These are phyloP conservation scores for Nidularia sp. DNA, from an alignment of 768 basidiomycete genomes.

Conservation along the genomic window DNA sequence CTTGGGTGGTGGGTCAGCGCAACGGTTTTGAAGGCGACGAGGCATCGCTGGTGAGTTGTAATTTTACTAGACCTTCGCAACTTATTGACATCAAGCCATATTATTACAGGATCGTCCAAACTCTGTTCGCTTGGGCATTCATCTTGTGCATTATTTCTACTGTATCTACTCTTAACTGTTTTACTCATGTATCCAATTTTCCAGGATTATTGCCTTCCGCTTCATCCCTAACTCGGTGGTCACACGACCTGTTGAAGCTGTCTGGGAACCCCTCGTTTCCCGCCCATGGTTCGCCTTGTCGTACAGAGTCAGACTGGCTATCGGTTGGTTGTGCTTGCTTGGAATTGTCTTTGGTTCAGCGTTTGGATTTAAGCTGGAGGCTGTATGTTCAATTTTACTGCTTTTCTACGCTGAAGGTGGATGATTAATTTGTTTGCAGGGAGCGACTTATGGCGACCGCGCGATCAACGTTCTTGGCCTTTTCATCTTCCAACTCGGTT, in stretches of 20 bases:
- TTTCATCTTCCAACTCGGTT: slow-evolving; percentile 72
- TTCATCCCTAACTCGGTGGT: slow-evolving; percentile 73
- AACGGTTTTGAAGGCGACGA: slow-evolving; percentile 61
- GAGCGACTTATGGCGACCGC: slow-evolving; percentile 69
- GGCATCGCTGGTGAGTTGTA: slow-evolving; percentile 64
- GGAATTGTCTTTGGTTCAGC: slow-evolving; percentile 83
- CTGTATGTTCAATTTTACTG: slow-evolving; percentile 35
- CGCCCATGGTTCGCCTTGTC: slow-evolving; percentile 62
- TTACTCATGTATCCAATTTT: neutral
- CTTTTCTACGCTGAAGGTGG: slow-evolving; percentile 9
- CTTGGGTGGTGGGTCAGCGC: slow-evolving; percentile 86
- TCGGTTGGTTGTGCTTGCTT: slow-evolving; percentile 77
- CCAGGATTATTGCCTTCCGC: slow-evolving; percentile 77
- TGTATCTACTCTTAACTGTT: slow-evolving; percentile 1
- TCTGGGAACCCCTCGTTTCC: slow-evolving; percentile 66
- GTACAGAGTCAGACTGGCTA: slow-evolving; percentile 45
- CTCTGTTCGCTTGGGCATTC: slow-evolving; percentile 81
- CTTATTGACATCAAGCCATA: neutral
- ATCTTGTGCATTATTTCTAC: slow-evolving; percentile 44
- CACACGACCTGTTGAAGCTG: slow-evolving; percentile 62
- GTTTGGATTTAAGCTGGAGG: slow-evolving; percentile 68
- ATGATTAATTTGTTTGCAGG: slow-evolving; percentile 12
- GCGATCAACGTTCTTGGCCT: slow-evolving; percentile 81
- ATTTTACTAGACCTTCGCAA: neutral
- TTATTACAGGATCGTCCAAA: slow-evolving; percentile 66